Evolutionary conservation across 331 rosid genomes (phyloP).

Genomic region (Saraca asoca): DNA sequence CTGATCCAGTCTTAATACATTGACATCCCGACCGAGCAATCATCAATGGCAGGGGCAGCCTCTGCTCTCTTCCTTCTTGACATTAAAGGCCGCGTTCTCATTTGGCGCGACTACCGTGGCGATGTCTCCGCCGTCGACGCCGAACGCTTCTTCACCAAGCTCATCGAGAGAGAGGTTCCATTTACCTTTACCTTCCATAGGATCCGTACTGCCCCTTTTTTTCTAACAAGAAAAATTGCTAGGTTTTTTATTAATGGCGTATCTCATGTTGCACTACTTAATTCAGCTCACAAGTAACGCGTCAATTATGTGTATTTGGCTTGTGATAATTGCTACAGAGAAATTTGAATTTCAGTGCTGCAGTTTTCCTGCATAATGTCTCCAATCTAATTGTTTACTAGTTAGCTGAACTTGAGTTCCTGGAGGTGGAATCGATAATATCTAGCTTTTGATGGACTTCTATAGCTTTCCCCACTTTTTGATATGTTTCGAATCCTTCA

Average conservation of each 20-base stretch:
- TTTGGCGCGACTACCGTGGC: constrained; percentile 98
- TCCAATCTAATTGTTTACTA: background rate
- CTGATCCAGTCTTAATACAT: constrained; percentile 42
- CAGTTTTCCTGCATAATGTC: background rate
- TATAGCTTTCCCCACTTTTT: constrained; percentile 4
- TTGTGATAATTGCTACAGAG: background rate
- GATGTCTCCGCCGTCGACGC: constrained; percentile 92
- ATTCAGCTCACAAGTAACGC: background rate
- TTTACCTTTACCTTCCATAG: background rate
- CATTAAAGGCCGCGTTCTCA: constrained; percentile 98
- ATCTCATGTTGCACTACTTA: background rate
- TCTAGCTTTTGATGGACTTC: background rate
- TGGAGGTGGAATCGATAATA: constrained; percentile 4
- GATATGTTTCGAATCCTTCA: constrained; percentile 43
- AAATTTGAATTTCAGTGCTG: background rate
- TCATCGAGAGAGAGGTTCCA: constrained; percentile 88
- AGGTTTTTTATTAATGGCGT: too few species aligned
- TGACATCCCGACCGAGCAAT: constrained; percentile 18
- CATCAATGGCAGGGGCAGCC: constrained; percentile 86
- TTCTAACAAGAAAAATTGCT: too few species aligned
- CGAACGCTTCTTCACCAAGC: constrained; percentile 96
- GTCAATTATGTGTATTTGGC: constrained; percentile 3
- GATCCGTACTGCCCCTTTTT: background rate
- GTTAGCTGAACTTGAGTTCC: constrained; percentile 1
- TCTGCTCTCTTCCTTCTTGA: constrained; percentile 97